phyloP scores from a whole-genome alignment of 805 yeast genomes.

The Sungouiozyma intestinalis region DNA sequence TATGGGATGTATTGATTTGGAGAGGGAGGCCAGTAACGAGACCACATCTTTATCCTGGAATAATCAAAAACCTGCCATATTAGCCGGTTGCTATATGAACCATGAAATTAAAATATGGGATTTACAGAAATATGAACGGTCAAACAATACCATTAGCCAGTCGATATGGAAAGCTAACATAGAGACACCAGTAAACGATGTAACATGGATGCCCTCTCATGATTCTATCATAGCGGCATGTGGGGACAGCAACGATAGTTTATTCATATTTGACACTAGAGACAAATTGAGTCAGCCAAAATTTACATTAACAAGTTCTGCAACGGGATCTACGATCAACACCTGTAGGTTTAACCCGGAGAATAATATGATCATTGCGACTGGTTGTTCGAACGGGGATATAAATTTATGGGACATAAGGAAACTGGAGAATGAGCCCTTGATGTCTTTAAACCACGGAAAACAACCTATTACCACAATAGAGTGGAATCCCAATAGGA shows the following conservation, averaged over 20 bases:
- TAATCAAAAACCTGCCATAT: constrained; percentile 42
- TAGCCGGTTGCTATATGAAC: constrained; percentile 52
- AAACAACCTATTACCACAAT: constrained; percentile 50
- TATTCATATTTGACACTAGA: constrained; percentile 48
- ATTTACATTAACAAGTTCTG: constrained; percentile 2
- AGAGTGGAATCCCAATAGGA: constrained; percentile 59
- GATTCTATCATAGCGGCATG: constrained; percentile 51
- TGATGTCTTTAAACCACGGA: constrained; percentile 23
- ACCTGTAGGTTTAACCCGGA: constrained; percentile 49
- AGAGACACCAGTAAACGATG: constrained; percentile 46
- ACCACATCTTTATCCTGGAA: constrained; percentile 76
- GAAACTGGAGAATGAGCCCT: constrained; percentile 24
- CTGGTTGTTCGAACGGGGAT: constrained; percentile 54
- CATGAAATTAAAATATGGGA: constrained; percentile 65
- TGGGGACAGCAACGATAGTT: constrained; percentile 46
- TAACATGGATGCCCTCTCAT: constrained; percentile 58
- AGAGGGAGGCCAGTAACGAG: constrained; percentile 33
- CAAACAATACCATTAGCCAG: constrained; percentile 16
- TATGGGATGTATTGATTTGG: constrained; percentile 7
- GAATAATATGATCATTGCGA: constrained; percentile 47
- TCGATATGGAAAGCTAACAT: constrained; percentile 11
- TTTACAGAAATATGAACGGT: constrained; percentile 33
- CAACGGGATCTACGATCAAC: constrained; percentile 29
- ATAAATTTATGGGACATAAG: constrained; percentile 62
- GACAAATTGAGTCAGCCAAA: constrained; percentile 2